Evolutionary conservation across 345 rosid species (phyloP).

Genomic region (Lepidium africanum): DNA sequence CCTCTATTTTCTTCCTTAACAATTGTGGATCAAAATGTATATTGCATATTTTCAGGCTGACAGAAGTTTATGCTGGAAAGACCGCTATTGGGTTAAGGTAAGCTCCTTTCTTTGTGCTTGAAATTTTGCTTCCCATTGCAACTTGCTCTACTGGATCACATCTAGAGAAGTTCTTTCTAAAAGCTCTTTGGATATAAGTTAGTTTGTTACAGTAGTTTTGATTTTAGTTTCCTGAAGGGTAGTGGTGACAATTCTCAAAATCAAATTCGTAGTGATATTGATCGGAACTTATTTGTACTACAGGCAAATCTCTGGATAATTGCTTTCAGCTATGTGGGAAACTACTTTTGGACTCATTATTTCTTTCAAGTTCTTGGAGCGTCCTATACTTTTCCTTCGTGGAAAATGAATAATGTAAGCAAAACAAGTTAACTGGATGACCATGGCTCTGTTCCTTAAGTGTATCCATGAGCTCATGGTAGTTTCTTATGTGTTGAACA

Average conservation of each 20-base stretch:
- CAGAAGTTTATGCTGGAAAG: conserved; percentile 53
- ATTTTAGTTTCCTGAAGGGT: not conserved
- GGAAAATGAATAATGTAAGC: conserved; percentile 97
- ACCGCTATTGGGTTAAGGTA: conserved; percentile 98
- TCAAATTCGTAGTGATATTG: conserved; percentile 6
- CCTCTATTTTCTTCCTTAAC: not conserved
- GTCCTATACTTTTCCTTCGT: conserved; percentile 94
- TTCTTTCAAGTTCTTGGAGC: conserved; percentile 97
- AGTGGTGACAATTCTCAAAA: not conserved
- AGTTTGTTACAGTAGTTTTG: not conserved
- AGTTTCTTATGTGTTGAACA: conserved; percentile 28
- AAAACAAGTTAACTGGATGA: not conserved
- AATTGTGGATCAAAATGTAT: not conserved
- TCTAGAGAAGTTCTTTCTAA: too few species aligned
- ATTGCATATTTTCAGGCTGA: conserved; percentile 54
- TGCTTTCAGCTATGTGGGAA: conserved; percentile 89
- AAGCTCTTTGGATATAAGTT: not conserved
- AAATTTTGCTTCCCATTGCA: not conserved
- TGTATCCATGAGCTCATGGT: not conserved
- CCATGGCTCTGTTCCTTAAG: not conserved
- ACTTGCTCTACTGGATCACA: too few species aligned
- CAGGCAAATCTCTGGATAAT: conserved; percentile 94
- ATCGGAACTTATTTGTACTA: conserved; percentile 6
- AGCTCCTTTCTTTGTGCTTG: conserved; percentile 24
- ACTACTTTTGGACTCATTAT: conserved; percentile 98